phyloP scores from a whole-genome alignment of 192 early-diverging fungal species.

The Coemansia pectinata region DNA sequence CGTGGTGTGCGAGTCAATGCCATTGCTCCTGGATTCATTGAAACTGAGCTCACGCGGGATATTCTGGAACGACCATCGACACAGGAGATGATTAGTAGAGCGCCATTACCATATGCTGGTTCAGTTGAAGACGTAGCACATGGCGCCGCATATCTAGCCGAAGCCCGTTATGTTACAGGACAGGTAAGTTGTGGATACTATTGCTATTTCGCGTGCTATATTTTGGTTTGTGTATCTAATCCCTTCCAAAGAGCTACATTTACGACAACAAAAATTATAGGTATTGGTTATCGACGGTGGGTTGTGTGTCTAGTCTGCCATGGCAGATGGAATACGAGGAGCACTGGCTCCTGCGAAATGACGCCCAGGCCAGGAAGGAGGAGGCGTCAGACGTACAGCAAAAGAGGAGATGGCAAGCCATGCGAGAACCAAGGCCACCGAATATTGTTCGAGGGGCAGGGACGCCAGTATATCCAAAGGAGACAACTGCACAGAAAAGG shows the following conservation, averaged over 20 bases:
- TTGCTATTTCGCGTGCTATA: not conserved
- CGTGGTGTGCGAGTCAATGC: constrained; percentile 74
- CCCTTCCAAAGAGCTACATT: not conserved
- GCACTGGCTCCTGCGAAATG: no score
- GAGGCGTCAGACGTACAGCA: no score
- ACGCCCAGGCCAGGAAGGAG: no score
- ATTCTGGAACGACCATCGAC: constrained; percentile 11
- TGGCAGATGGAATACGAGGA: no score
- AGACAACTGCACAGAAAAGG: no score
- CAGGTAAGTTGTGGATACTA: constrained; percentile 19
- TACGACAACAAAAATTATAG: not conserved
- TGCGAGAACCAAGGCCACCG: not conserved
- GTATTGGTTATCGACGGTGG: constrained; percentile 49
- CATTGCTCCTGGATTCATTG: constrained; percentile 86
- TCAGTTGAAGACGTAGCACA: constrained; percentile 38
- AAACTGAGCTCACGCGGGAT: constrained; percentile 56
- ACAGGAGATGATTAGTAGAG: constrained; percentile 18
- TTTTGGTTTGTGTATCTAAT: not conserved
- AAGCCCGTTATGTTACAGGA: constrained; percentile 39
- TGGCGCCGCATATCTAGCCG: constrained; percentile 33
- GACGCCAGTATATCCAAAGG: no score
- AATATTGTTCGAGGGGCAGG: no score
- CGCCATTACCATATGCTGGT: constrained; percentile 24
- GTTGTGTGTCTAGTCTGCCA: constrained; percentile 20
- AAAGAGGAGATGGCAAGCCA: no score